phyloP scores from a whole-genome alignment of 129 eudicot genomes.

The Apium graveolens region DNA sequence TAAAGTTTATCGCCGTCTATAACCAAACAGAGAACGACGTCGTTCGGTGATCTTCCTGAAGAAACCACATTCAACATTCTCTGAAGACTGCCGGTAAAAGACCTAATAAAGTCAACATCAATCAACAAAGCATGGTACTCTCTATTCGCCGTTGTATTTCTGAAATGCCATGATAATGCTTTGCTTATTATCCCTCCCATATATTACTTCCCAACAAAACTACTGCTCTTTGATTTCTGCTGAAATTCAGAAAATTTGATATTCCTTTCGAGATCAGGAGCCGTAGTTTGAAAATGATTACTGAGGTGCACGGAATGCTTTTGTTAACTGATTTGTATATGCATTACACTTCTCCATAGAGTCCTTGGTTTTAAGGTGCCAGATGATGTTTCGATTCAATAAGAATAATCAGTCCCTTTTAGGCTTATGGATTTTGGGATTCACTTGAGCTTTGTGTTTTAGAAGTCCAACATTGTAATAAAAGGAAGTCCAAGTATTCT shows the following conservation, averaged over 20 bases:
- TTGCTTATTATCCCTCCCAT: neutral
- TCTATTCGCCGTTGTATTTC: accelerated
- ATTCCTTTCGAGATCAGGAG: neutral
- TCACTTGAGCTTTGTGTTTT: neutral
- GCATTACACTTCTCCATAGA: too few species aligned
- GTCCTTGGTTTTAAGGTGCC: neutral
- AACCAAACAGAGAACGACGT: too few species aligned
- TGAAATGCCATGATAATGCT: neutral
- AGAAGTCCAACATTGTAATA: accelerated
- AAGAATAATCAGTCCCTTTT: neutral
- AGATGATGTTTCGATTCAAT: neutral
- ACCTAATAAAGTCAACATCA: too few species aligned
- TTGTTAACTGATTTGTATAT: neutral
- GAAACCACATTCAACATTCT: too few species aligned
- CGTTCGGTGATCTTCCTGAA: too few species aligned
- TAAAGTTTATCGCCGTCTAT: too few species aligned
- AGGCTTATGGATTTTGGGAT: neutral
- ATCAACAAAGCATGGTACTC: too few species aligned
- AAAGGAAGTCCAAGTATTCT: too few species aligned
- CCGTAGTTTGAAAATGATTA: neutral
- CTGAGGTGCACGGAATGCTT: neutral
- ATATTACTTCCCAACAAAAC: neutral
- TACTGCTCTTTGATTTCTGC: neutral
- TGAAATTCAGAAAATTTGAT: neutral
- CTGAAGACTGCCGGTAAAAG: too few species aligned